phyloP scores from a whole-genome alignment of 1,284 basidiomycete species.

The Cutaneotrichosporon cyanovorans region DNA sequence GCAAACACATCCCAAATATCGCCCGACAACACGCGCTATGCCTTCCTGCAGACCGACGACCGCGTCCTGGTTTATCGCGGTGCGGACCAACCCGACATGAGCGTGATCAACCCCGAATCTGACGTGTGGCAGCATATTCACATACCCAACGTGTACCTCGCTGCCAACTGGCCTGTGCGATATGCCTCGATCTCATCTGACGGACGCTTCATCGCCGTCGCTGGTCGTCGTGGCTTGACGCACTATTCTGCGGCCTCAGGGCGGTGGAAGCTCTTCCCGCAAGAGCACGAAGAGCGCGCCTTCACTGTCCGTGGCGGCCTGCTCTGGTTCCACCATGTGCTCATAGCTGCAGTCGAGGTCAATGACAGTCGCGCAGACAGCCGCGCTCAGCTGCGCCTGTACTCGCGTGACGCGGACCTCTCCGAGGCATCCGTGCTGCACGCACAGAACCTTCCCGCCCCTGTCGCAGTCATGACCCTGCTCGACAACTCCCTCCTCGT shows the following conservation, averaged over 20 bases:
- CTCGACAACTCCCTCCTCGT: constrained; percentile 96
- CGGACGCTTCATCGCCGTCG: constrained; percentile 85
- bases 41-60: constrained; percentile 92
- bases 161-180: constrained; percentile 88
- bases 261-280: constrained; percentile 85
- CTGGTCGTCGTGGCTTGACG: constrained; percentile 80
- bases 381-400: constrained; percentile 67
- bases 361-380: constrained; percentile 47
- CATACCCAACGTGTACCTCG: constrained; percentile 79
- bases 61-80: constrained; percentile 91
- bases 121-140: constrained; percentile 92
- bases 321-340: constrained; percentile 93
- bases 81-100: constrained; percentile 94
- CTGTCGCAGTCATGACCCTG: constrained; percentile 76
- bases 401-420: constrained; percentile 91
- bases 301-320: constrained; percentile 86
- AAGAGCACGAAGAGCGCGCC: constrained; percentile 77
- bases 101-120: constrained; percentile 96
- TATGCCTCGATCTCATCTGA: constrained; percentile 88
- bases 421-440: constrained; percentile 76
- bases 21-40: constrained; percentile 63
- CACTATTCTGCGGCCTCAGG: constrained; percentile 93
- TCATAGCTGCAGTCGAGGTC: constrained; percentile 85
- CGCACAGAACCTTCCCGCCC: constrained; percentile 67
- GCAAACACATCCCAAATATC: constrained; percentile 85